These are phyloP conservation scores for Heliocybe sulcata DNA, from an alignment of 1,284 basidiomycete genomes.

Conservation along the genomic window DNA sequence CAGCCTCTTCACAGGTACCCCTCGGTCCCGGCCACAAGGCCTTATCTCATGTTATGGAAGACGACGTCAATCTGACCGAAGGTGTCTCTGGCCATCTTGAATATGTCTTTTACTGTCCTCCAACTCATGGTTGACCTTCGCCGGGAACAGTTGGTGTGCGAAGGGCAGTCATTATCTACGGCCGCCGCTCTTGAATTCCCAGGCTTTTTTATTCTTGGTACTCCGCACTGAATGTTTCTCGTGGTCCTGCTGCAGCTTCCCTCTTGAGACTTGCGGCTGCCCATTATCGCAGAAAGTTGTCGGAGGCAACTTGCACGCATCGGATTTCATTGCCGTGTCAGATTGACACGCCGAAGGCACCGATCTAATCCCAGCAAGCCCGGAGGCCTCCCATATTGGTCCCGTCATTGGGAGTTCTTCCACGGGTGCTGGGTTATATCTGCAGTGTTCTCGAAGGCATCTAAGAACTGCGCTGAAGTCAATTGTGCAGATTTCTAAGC, in stretches of 20 bases:
- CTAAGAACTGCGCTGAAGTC: too few relatives aligned
- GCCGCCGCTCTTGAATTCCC: too few relatives aligned
- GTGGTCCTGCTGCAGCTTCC: too few relatives aligned
- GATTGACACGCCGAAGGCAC: neutral
- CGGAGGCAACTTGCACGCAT: too few relatives aligned
- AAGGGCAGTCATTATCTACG: too few relatives aligned
- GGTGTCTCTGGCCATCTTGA: slow-evolving; percentile 6
- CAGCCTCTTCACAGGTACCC: slow-evolving; percentile 12
- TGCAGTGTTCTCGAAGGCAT: neutral
- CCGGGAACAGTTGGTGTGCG: slow-evolving; percentile 10
- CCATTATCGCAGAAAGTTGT: too few relatives aligned
- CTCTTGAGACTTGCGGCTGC: too few relatives aligned
- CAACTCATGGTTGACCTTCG: slow-evolving; percentile 10
- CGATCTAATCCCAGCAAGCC: neutral
- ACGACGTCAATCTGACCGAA: slow-evolving; percentile 15
- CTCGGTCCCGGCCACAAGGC: slow-evolving; percentile 12
- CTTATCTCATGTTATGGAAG: slow-evolving; percentile 14
- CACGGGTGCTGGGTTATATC: neutral
- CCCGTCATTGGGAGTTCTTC: neutral
- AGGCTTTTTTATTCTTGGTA: too few relatives aligned
- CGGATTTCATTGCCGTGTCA: too few relatives aligned
- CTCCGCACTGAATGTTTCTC: too few relatives aligned
- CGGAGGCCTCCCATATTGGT: neutral
- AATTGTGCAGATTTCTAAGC: too few relatives aligned
- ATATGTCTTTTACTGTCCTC: slow-evolving; percentile 8